phyloP scores from a whole-genome alignment of 805 yeast genomes.

The Hemisphaericaspora nanyangensis region DNA sequence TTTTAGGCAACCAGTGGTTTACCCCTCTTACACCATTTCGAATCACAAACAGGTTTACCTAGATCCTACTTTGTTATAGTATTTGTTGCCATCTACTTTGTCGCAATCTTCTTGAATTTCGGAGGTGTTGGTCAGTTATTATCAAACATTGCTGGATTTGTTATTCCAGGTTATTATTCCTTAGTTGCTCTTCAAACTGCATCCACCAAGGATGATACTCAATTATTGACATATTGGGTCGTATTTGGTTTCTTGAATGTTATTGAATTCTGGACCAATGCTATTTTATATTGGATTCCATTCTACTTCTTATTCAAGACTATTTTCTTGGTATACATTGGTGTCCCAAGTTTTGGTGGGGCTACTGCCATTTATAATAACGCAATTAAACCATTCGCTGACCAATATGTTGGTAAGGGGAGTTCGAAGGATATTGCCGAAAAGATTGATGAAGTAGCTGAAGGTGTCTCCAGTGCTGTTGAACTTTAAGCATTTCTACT shows the following conservation, averaged over 20 bases:
- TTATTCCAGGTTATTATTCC: slow-evolving; percentile 85
- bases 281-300: slow-evolving; percentile 93
- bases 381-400: slow-evolving; percentile 64
- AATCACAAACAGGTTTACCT: slow-evolving; percentile 54
- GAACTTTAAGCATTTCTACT: slow-evolving; percentile 3
- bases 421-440: slow-evolving; percentile 23
- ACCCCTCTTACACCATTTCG: slow-evolving; percentile 33
- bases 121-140: slow-evolving; percentile 95
- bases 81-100: slow-evolving; percentile 59
- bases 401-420: slow-evolving; percentile 11
- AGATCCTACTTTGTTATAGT: slow-evolving; percentile 81
- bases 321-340: slow-evolving; percentile 77
- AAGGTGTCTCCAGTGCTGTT: slow-evolving; percentile 30
- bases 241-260: slow-evolving; percentile 92
- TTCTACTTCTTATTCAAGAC: slow-evolving; percentile 95
- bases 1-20: slow-evolving; percentile 28
- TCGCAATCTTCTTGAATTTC: slow-evolving; percentile 79
- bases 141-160: slow-evolving; percentile 89
- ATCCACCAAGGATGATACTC: slow-evolving; percentile 72
- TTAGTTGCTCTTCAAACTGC: slow-evolving; percentile 76
- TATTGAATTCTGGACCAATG: slow-evolving; percentile 91
- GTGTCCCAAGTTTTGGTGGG: slow-evolving; percentile 86
- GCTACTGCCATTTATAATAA: slow-evolving; percentile 66
- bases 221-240: slow-evolving; percentile 94
- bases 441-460: slow-evolving; percentile 47